phyloP scores from a whole-genome alignment of 768 basidiomycete genomes.

The Trichaptum fuscoviolaceum region DNA sequence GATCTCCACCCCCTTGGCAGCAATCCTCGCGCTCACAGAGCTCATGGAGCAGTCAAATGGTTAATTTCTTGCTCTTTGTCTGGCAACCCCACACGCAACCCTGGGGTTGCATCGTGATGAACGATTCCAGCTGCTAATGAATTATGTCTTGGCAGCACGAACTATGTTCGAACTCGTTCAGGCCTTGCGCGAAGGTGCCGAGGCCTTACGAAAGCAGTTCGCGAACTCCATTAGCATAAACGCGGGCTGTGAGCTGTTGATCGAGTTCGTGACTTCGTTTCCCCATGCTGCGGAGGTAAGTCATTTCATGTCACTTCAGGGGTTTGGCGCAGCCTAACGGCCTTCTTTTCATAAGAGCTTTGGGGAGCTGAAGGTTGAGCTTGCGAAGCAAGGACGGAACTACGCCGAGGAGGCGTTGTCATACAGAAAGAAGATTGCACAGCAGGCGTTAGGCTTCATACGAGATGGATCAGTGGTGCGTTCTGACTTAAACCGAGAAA shows the following conservation, averaged over 20 bases:
- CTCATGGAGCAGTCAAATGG: slow-evolving; percentile 76
- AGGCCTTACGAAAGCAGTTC: slow-evolving; percentile 52
- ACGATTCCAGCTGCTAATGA: slow-evolving; percentile 11
- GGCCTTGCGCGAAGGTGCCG: slow-evolving; percentile 72
- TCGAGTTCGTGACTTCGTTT: slow-evolving; percentile 80
- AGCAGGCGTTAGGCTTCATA: slow-evolving; percentile 86
- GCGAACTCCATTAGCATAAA: slow-evolving; percentile 79
- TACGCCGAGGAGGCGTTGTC: slow-evolving; percentile 76
- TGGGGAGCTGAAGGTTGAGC: slow-evolving; percentile 73
- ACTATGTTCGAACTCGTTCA: slow-evolving; percentile 92
- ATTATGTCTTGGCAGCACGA: slow-evolving; percentile 45
- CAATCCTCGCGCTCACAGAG: slow-evolving; percentile 80
- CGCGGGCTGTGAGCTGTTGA: slow-evolving; percentile 89
- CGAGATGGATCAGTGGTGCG: slow-evolving; percentile 88
- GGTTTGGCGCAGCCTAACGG: slow-evolving; percentile 8
- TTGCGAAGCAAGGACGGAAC: slow-evolving; percentile 74
- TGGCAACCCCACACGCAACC: slow-evolving; percentile 6
- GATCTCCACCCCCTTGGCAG: slow-evolving; percentile 82
- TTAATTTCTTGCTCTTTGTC: slow-evolving; percentile 25
- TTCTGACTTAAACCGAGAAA: slow-evolving; percentile 11
- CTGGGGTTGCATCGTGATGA: slow-evolving; percentile 7
- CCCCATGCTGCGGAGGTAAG: slow-evolving; percentile 78
- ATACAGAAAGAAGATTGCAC: slow-evolving; percentile 87
- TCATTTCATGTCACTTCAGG: slow-evolving; percentile 8
- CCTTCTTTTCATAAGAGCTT: slow-evolving; percentile 54